Base-by-base conservation (phyloP, 495 filamentous ascomycete genomes). In the Friedmanniomyces endolithicus region DNA sequence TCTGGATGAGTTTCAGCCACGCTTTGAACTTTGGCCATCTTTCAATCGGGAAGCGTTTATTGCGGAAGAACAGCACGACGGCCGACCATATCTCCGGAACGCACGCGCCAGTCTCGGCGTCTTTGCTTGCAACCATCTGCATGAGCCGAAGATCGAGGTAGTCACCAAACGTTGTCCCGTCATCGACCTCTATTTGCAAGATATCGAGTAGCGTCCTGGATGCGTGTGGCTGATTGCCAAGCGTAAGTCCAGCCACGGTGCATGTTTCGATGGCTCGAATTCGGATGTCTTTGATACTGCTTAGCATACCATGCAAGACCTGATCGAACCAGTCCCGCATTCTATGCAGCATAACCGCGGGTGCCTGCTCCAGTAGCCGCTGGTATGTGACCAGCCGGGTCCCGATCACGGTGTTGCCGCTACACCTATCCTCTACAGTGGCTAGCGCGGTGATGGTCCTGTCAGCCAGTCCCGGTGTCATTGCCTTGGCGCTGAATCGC, bases 41-140 rank as follows among this genome's bases (percentile, higher is more conserved):
- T 29, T 87, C 79, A 16, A 89, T 63, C 22, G 78, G 73, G 43
- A 71, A 76, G 35, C 70, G 70, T 54, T 78, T 78, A 50, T 74
- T 76, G 44, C 84, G 78, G 29, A 94, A 73, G 20, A 95, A 78
- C 2, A 95, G 74, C 9, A 90, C 74, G 4, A 92, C 74, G 20
- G 86, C 75, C 47, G 82, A 86, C 90, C 90, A 98, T 29, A 96
- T 85, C 51, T 87, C 82, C 6, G 92, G 88, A n/a, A 92, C 87
- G 54, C 80, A 75, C 0, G 74, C 64, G 22, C 74, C 73, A 11
- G 78, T 79, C n/a, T 82, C 75, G 17, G 16, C 14, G 37, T 41
- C 47, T 41, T 81, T 78, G 39, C 80, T 75, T 23, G 75, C 72
- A 37, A 85, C 68, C 78, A 95, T 85, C n/a, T 77, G 68, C 44